A percentile compares a stretch with the other conserved stretches of the same genome.
phyloP scores from a whole-genome alignment of 192 early-diverging fungal species.

The Podila horticola region DNA sequence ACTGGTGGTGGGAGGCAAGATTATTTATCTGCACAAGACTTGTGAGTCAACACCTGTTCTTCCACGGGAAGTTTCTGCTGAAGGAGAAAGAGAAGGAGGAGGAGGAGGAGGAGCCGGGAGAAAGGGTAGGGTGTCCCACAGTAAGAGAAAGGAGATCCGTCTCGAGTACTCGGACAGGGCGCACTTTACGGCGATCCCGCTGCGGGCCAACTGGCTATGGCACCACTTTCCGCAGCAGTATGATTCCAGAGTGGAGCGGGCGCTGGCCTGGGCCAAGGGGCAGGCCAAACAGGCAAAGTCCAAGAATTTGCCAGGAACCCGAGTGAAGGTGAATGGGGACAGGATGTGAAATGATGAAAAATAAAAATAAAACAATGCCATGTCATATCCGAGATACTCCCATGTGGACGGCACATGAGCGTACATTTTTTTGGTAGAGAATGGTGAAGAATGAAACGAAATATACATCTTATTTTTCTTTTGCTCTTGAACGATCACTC shows the following conservation, averaged over 20 bases:
- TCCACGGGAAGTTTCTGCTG: neutral
- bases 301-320: neutral
- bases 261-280: constrained; percentile 34
- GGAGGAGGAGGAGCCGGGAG: neutral
- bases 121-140: constrained; percentile 16
- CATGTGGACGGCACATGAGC: too few species aligned
- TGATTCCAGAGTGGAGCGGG: constrained; percentile 45
- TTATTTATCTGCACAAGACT: constrained; percentile 50
- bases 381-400: too few species aligned
- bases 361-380: too few species aligned
- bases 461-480: too few species aligned
- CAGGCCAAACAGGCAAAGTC: neutral
- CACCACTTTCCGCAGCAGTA: constrained; percentile 58
- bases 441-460: too few species aligned
- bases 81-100: neutral
- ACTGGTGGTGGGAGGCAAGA: constrained; percentile 37
- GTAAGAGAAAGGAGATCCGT: constrained; percentile 51
- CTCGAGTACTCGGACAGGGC: constrained; percentile 48
- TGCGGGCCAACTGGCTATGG: constrained; percentile 52
- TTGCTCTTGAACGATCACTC: too few species aligned
- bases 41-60: constrained; percentile 40
- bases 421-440: too few species aligned
- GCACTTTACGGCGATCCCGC: constrained; percentile 46
- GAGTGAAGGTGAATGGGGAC: neutral
- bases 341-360: too few species aligned